These are phyloP conservation scores for Gypsophila paniculata DNA, from an alignment of 179 eudicot species.

Conservation along the genomic window DNA sequence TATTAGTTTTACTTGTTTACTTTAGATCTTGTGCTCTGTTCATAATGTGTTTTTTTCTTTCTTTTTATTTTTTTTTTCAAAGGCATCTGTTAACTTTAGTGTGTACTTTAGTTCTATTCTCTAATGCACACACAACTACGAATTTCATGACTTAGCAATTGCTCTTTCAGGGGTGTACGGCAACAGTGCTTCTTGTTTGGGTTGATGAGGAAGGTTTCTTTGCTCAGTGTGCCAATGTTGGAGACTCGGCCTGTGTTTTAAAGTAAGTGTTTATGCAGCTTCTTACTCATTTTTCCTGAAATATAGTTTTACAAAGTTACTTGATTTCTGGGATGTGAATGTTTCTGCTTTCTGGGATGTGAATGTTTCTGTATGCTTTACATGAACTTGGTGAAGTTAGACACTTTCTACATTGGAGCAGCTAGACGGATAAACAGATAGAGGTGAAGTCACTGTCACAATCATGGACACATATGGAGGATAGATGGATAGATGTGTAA, in stretches of 20 bases:
- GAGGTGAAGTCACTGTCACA: not conserved
- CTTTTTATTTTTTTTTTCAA: no score
- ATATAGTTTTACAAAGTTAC: not conserved
- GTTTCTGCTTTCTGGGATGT: not conserved
- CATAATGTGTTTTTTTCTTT: not conserved
- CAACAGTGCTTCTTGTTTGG: slow-evolving; percentile 92
- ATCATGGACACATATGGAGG: not conserved
- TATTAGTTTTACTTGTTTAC: not conserved
- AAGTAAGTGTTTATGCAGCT: slow-evolving; percentile 54
- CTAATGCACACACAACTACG: not conserved
- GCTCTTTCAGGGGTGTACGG: slow-evolving; percentile 88
- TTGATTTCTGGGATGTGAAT: not conserved
- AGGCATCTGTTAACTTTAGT: not conserved
- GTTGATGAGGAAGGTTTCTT: slow-evolving; percentile 55
- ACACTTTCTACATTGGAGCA: not conserved
- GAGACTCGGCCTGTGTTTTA: slow-evolving; percentile 88
- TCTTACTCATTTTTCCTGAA: slow-evolving; percentile 7
- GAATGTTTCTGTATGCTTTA: no score
- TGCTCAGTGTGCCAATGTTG: slow-evolving; percentile 98
- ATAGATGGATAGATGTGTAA: not conserved
- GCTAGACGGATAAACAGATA: no score
- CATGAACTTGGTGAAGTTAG: not conserved
- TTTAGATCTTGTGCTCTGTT: slow-evolving; percentile 1
- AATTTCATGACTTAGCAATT: slow-evolving; percentile 3
- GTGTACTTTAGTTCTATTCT: not conserved